Percentiles rank a stretch among this genome's conserved stretches.
These are phyloP conservation scores for Pezicula neosporulosa DNA, from an alignment of 2,329 filamentous ascomycete species.

Conservation along the genomic window DNA sequence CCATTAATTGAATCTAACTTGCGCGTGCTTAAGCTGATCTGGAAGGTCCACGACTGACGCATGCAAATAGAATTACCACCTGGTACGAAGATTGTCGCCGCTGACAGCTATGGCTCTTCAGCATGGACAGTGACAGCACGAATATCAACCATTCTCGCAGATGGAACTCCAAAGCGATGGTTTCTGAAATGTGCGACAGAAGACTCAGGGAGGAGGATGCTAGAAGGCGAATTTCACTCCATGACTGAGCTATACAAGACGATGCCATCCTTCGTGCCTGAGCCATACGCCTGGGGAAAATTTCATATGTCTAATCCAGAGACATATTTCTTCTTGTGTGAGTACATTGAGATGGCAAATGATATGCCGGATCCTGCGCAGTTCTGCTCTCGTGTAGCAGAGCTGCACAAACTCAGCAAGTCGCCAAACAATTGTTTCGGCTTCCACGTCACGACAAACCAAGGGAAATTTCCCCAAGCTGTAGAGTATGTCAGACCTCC, in stretches of 20 bases:
- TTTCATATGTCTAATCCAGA: background rate
- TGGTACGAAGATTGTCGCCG: background rate
- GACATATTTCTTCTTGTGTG: conserved; percentile 20
- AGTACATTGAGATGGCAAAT: conserved; percentile 21
- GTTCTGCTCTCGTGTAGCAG: conserved; percentile 16
- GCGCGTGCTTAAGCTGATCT: background rate
- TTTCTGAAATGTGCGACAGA: conserved; percentile 21
- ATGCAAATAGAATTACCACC: background rate
- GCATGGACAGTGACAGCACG: conserved; percentile 29
- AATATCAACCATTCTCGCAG: conserved; percentile 21
- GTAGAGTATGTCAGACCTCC: background rate
- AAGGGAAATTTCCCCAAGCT: conserved; percentile 18
- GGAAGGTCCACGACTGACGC: background rate
- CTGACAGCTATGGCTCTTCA: background rate
- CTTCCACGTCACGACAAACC: conserved; percentile 23
- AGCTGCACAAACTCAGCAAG: conserved; percentile 17
- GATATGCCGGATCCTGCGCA: conserved; percentile 17
- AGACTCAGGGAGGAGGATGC: conserved; percentile 1
- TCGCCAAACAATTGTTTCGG: conserved; percentile 24
- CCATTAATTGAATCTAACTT: background rate
- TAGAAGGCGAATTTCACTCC: conserved; percentile 6
- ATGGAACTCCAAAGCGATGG: conserved; percentile 22
- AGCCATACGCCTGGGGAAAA: conserved; percentile 9
- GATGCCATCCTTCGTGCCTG: conserved; percentile 2
- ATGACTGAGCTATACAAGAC: conserved; percentile 4